phyloP scores from a whole-genome alignment of 2,329 filamentous ascomycete species.

The Malbranchea zuffiana region DNA sequence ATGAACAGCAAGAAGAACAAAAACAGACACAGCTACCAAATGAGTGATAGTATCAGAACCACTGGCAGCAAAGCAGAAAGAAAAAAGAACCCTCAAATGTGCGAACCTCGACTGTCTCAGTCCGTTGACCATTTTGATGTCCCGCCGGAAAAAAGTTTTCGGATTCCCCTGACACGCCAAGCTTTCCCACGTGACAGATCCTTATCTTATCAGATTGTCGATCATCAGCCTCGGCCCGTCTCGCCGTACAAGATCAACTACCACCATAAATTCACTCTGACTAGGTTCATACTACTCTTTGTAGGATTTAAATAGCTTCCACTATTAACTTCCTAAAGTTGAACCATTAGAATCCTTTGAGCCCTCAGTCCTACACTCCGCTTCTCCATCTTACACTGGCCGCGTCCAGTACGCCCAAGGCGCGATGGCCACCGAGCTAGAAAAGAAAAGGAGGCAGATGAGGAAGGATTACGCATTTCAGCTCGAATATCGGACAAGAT shows the following conservation, averaged over 20 bases:
- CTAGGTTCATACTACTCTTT: no score
- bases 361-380: no score
- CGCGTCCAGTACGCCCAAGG: no score
- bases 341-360: no score
- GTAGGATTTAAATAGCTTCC: no score
- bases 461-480: conserved; percentile 65
- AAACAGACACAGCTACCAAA: not conserved
- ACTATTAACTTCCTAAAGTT: no score
- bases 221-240: conserved; percentile 1
- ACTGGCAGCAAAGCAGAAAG: not conserved
- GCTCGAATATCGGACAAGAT: conserved; percentile 76
- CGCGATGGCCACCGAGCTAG: conserved; percentile 25
- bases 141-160: not conserved
- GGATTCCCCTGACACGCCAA: not conserved
- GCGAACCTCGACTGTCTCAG: no score
- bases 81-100: not conserved
- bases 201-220: conserved; percentile 9
- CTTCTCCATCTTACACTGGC: no score
- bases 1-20: not conserved
- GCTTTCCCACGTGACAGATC: not conserved
- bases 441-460: conserved; percentile 49
- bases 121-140: not conserved
- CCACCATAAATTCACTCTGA: no score
- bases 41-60: not conserved
- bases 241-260: no score